Evolutionary conservation across 805 yeast species (phyloP).

Genomic region (Suhomyces sp.): DNA sequence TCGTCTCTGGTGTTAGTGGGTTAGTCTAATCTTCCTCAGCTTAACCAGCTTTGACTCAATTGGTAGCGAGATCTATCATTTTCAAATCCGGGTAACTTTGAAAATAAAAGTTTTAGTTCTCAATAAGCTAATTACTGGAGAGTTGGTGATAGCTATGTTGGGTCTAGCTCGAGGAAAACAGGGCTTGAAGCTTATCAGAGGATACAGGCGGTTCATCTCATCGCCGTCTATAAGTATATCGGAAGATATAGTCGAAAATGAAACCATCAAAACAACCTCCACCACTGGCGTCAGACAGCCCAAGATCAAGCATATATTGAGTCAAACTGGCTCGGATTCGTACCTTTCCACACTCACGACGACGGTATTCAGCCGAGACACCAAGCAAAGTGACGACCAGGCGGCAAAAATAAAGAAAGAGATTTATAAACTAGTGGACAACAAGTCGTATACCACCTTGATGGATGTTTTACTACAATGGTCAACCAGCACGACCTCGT

Average conservation of each 20-base stretch:
- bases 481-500: slow-evolving; percentile 5
- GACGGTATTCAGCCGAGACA: neutral
- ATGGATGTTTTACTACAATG: slow-evolving; percentile 14
- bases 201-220: slow-evolving; percentile 8
- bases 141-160: neutral
- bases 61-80: neutral
- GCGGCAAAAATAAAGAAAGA: slow-evolving; percentile 10
- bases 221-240: slow-evolving; percentile 11
- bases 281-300: neutral
- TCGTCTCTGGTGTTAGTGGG: too few species aligned
- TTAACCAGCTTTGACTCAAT: too few species aligned
- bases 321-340: neutral
- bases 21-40: too few species aligned
- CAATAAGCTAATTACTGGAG: neutral
- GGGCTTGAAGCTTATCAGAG: neutral
- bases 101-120: neutral
- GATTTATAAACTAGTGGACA: slow-evolving; percentile 13
- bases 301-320: slow-evolving; percentile 5
- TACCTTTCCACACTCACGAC: neutral
- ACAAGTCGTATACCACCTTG: slow-evolving; percentile 12
- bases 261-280: neutral
- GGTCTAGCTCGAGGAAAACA: neutral
- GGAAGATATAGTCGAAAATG: slow-evolving; percentile 7
- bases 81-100: neutral
- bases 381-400: neutral